Evolutionary conservation across 2,329 filamentous ascomycete genomes (phyloP).

Genomic region (Fusarium sp.): DNA sequence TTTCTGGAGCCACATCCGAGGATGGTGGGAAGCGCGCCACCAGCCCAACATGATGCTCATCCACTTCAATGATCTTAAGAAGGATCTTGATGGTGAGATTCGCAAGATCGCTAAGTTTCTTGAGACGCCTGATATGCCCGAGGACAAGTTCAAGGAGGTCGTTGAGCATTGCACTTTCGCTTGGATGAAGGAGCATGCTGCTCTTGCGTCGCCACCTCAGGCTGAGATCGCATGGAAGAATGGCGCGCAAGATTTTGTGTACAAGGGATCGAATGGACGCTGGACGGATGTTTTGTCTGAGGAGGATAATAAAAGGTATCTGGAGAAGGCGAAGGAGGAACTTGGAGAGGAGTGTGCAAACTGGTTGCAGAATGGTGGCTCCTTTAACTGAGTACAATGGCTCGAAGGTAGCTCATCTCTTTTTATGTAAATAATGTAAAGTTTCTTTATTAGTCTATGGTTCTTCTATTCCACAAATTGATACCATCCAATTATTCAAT

Average conservation of each 20-base stretch:
- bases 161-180: conserved; percentile 16
- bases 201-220: neutral
- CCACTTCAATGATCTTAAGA: conserved; percentile 20
- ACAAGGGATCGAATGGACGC: conserved; percentile 6
- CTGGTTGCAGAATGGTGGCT: conserved; percentile 6
- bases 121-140: neutral
- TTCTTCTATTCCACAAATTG: neutral
- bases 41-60: conserved; percentile 1
- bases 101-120: conserved; percentile 1
- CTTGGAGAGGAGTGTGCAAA: conserved; percentile 3
- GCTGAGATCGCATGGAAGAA: conserved; percentile 9
- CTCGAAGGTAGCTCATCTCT: rapidly evolving
- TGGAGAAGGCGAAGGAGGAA: neutral
- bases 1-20: conserved; percentile 18
- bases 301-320: neutral
- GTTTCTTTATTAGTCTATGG: neutral
- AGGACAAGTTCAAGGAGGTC: conserved; percentile 4
- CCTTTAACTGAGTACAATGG: neutral
- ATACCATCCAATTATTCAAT: neutral
- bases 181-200: conserved; percentile 20
- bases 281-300: conserved; percentile 6
- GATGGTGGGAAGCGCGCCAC: conserved; percentile 5
- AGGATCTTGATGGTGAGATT: neutral
- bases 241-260: conserved; percentile 1
- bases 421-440: neutral